Evolutionary conservation across 805 yeast species (phyloP), one percentile per base, ranked within the genome.

Genomic region (Saturnispora zaruensis): DNA sequence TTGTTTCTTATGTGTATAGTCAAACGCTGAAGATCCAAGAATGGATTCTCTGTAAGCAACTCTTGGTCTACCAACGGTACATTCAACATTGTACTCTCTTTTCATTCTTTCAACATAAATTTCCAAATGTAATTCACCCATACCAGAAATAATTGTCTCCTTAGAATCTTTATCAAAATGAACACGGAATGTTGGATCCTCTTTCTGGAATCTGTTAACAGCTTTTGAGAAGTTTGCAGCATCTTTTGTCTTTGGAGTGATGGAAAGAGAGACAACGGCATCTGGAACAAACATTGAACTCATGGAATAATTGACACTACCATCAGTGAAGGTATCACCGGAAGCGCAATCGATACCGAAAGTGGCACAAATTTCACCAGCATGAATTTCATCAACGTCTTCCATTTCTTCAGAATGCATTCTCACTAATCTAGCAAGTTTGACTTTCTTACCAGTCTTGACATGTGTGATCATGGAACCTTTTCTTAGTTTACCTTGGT

Each of bases 331-430:
- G 13, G 98, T 88, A 64, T 93, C 99, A 63, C 99, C 99, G 13
- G 99, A 93, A 9, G 98, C 82, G 77, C 99, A 93, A 68, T 93
- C 99, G 59, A 93, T 87, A 71, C 99, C 99, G 61, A 93, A 93
- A 51, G 98, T 91, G 49, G 99, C 99, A 73, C 99, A 93, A 61
- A 93, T 93, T 73, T 93, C 99, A 66, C 99, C 99, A 28, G 98
- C 91, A 21, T 91, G 93, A 62, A 88, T 84, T 71, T 90, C 97
- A 45, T 82, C 86, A 45, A 88, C 93, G 65, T 93, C 99, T 73
- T 93, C 99, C 98, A 93, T 90, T 66, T 93, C 99, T 55, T 90
- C 87, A 26, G 97, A 88, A 73, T 93, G 98, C 99, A 93, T 93
- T 72, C 98, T 84, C 46, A 89, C 99, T 61, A 93, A 77, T 63